Conservation (phyloP, 2,329 filamentous ascomycete genomes). For the Aspergillus ochraceus region DNA sequence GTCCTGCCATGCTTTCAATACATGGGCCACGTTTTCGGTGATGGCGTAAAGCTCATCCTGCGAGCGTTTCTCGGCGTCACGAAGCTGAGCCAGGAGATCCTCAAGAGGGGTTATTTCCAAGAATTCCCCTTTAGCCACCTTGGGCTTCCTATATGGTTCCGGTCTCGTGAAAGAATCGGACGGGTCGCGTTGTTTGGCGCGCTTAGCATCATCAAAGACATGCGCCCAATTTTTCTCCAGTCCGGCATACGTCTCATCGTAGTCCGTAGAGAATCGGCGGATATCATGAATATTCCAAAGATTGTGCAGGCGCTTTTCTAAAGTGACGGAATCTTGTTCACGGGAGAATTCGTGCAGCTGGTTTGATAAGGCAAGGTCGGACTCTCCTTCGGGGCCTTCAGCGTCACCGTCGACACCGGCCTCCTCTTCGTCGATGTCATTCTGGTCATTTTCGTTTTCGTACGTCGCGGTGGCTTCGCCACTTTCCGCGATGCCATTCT, state of each 20-base stretch:
- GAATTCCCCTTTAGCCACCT: conserved; percentile 35
- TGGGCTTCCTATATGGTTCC: conserved; percentile 34
- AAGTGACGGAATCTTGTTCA: conserved; percentile 22
- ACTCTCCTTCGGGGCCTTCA: conserved; percentile 22
- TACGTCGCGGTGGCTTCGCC: conserved; percentile 17
- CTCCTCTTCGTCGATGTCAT: conserved; percentile 19
- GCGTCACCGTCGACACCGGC: conserved; percentile 17
- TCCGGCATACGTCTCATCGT: conserved; percentile 31
- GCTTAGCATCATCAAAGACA: conserved; percentile 33
- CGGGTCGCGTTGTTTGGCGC: conserved; percentile 29
- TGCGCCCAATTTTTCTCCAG: conserved; percentile 34
- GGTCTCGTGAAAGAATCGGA: conserved; percentile 27
- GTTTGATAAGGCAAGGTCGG: conserved; percentile 20
- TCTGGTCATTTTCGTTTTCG: conserved; percentile 17
- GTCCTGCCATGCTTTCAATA: conserved; percentile 58
- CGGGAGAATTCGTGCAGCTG: conserved; percentile 24
- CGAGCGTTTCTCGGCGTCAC: conserved; percentile 42
- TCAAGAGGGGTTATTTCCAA: conserved; percentile 38
- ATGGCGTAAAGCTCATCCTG: conserved; percentile 56
- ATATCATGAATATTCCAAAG: conserved; percentile 41
- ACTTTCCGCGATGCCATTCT: conserved; percentile 17
- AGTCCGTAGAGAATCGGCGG: conserved; percentile 33
- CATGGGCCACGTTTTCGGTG: conserved; percentile 55
- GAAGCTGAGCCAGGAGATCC: conserved; percentile 37
- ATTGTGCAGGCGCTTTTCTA: conserved; percentile 33